These are phyloP conservation scores for Colletotrichum sp. DNA, from an alignment of 2,329 filamentous ascomycete genomes.

Conservation along the genomic window DNA sequence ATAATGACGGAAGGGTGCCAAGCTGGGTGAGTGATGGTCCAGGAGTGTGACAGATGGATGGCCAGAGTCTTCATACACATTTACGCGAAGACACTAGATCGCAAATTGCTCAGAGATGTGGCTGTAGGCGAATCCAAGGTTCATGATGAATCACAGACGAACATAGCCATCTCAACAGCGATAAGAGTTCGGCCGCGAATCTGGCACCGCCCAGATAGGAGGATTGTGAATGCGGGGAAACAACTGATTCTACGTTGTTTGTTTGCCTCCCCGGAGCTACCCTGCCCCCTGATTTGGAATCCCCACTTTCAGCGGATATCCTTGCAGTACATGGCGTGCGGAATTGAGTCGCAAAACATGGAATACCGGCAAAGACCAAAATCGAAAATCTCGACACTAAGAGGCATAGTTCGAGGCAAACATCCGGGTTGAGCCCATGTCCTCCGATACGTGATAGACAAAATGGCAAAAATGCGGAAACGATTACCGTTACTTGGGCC, in stretches of 20 bases:
- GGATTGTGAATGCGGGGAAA: not conserved
- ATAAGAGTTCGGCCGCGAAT: not conserved
- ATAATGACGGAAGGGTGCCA: not conserved
- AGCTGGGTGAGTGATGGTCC: not conserved
- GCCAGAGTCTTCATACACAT: not conserved
- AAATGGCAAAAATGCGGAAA: not conserved
- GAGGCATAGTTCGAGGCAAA: not conserved
- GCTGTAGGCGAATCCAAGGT: not conserved
- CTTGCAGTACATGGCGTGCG: not conserved
- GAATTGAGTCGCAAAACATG: not conserved
- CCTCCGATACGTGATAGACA: not conserved
- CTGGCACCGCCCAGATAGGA: not conserved
- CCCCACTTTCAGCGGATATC: not conserved
- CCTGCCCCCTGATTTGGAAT: not conserved
- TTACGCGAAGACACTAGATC: not conserved
- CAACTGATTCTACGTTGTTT: not conserved
- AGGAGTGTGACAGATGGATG: not conserved
- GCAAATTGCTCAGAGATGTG: not conserved
- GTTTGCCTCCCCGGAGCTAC: not conserved
- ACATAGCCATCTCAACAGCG: not conserved
- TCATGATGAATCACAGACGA: not conserved
- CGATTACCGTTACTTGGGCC: not conserved
- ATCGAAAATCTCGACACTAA: not conserved
- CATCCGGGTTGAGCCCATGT: not conserved
- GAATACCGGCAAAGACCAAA: not conserved